Conservation (phyloP, 1,139 yeast species). For the Hyphopichia buzzinii region DNA sequence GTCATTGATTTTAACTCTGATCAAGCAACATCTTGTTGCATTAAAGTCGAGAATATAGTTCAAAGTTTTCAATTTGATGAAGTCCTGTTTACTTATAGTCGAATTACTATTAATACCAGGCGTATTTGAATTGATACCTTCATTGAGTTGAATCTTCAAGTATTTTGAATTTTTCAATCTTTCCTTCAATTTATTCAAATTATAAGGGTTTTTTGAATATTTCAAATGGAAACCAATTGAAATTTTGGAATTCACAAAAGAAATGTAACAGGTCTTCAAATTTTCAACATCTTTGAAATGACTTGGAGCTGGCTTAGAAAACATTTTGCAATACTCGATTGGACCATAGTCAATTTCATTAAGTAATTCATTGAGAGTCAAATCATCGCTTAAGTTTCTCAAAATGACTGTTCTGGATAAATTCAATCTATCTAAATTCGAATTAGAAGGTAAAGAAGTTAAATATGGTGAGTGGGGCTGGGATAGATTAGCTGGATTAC, state of each 20-base stretch:
- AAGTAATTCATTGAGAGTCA: constrained; percentile 31
- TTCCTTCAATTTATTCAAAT: constrained; percentile 25
- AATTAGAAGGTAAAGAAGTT: constrained; percentile 17
- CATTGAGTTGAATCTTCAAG: constrained; percentile 33
- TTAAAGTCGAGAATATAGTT: constrained; percentile 40
- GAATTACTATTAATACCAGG: constrained; percentile 5
- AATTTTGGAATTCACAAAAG: constrained; percentile 39
- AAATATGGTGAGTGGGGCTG: constrained; percentile 19
- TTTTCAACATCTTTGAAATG: constrained; percentile 19
- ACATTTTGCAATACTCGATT: constrained; percentile 41
- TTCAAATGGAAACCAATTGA: constrained; percentile 35
- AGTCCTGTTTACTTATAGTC: constrained; percentile 27
- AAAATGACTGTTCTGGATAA: constrained; percentile 40
- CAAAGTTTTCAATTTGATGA: constrained; percentile 40
- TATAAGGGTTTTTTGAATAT: constrained; percentile 26
- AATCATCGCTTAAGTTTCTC: constrained; percentile 25
- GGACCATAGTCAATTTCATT: constrained; percentile 42
- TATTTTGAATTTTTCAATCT: constrained; percentile 27
- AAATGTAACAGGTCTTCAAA: constrained; percentile 34
- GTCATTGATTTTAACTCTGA: constrained; percentile 15
- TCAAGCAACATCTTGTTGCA: constrained; percentile 37
- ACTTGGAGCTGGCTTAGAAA: constrained; percentile 29
- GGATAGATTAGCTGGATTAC: constrained; percentile 1
- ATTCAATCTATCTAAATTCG: constrained; percentile 31
- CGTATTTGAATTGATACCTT: constrained; percentile 11